Evolutionary conservation across 139 green algal genomes (phyloP), one percentile per base, ranked within the genome.

Genomic region (Auxenochlorella pyrenoidosa): DNA sequence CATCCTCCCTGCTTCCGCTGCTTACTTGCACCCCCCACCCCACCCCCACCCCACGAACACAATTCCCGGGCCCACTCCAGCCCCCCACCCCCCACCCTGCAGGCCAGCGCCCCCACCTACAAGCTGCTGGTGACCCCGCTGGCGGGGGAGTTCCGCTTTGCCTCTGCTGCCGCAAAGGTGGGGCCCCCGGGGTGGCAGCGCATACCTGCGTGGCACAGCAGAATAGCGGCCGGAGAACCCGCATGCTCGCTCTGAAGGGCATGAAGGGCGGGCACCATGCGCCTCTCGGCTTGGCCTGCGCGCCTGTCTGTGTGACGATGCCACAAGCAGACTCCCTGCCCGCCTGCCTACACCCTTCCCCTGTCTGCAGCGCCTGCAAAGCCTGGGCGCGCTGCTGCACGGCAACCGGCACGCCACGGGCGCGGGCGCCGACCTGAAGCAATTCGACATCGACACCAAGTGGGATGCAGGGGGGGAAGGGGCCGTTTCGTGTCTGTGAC

Each of bases 121-220:
- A 94, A 93, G 88, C 93, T 98, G 85, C 82, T 96, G 18, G 91
- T 91, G 58, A 98, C 94, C 3, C 88, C 91, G n/a, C 79, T 98
- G 66, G 96, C 95, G 40, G 96, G 96, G 16, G 96, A 99, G 90
- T 91, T 91, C 70, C 93, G 96, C 38, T 99, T 99, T 90, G 94
- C 93, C 34, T 92, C 94, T 1, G 93, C 95, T 0, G 96, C 98
- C 26, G 95, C 96, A 3, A 85, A 79, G 73, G 73, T 79, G 40
- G 2, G 70, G 2, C 0, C n/a, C n/a, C n/a, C n/a, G n/a, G n/a
- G n/a, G 6, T 54, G 47, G 8, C 6, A 54, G 47, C 47, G 47
- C 47, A 54, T 6, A 54, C 8, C 47, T 18, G 47, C 47, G 47
- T 6, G 6, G 10, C 10, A 24, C 63, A 71, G 28, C 26, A 38